Evolutionary conservation across 2,329 filamentous ascomycete species (phyloP).

Genomic region (Diaporthe amygdali): DNA sequence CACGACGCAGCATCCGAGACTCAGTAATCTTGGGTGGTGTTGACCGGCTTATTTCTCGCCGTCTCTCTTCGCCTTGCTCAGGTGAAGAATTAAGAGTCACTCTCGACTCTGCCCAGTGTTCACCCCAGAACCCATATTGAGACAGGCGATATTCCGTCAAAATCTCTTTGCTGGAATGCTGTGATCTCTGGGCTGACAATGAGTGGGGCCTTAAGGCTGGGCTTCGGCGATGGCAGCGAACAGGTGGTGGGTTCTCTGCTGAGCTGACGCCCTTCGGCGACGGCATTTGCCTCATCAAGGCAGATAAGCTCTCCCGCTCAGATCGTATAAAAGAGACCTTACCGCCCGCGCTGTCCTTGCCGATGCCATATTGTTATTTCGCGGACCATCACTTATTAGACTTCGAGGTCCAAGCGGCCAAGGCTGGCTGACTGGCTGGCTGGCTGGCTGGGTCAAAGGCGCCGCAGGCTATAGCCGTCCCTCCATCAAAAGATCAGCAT

Average conservation of each 20-base stretch:
- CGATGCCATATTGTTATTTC: neutral
- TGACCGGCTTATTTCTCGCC: slow-evolving; percentile 10
- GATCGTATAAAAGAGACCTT: slow-evolving; percentile 6
- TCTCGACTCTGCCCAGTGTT: neutral
- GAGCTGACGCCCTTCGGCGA: neutral
- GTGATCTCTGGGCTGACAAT: slow-evolving; percentile 14
- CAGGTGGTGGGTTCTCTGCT: slow-evolving; percentile 14
- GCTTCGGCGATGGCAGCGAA: neutral
- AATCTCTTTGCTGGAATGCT: neutral
- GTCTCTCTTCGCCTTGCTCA: neutral
- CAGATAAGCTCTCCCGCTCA: neutral
- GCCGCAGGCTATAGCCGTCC: slow-evolving; percentile 9
- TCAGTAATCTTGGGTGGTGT: neutral
- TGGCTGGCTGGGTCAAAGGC: neutral
- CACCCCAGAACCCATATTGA: neutral
- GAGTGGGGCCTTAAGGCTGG: neutral
- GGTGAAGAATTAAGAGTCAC: neutral
- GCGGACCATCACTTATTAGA: neutral
- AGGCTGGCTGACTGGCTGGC: neutral
- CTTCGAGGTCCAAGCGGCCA: slow-evolving; percentile 1
- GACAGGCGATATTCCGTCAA: neutral
- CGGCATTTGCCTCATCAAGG: neutral
- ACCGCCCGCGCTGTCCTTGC: neutral
- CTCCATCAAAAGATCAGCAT: neutral
- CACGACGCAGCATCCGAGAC: neutral